Evolutionary conservation across 495 filamentous ascomycete genomes (phyloP).

Genomic region (Aspergillus egyptiacus): DNA sequence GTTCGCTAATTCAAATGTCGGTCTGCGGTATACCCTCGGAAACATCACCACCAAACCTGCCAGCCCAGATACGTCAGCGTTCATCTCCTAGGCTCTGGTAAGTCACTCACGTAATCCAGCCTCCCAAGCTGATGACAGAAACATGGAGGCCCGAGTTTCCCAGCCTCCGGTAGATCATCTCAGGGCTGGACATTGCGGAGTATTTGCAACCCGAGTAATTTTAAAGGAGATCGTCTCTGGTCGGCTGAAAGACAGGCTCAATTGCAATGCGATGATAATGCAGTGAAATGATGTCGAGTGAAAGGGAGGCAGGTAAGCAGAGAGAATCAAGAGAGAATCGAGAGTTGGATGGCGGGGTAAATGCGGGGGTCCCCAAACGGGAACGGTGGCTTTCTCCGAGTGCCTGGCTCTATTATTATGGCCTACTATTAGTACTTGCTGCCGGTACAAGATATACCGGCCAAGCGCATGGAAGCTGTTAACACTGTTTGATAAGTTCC

Average conservation of each 20-base stretch:
- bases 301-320: background rate
- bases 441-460: too few relatives aligned
- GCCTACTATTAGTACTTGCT: too few relatives aligned
- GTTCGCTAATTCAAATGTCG: background rate
- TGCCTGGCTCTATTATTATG: too few relatives aligned
- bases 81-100: background rate
- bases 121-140: slow-evolving; percentile 60
- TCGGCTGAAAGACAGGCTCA: too few relatives aligned
- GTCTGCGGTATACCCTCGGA: slow-evolving; percentile 13
- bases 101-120: slow-evolving; percentile 43
- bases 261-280: background rate
- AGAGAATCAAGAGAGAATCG: background rate
- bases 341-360: background rate
- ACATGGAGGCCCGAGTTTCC: slow-evolving; percentile 65
- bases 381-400: background rate
- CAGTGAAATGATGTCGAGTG: background rate
- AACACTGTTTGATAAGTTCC: too few relatives aligned
- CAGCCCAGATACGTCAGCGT: background rate
- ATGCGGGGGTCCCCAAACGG: background rate
- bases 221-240: too few relatives aligned
- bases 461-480: too few relatives aligned
- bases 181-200: slow-evolving; percentile 13
- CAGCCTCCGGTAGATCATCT: slow-evolving; percentile 65
- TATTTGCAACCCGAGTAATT: too few relatives aligned
- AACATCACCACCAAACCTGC: slow-evolving; percentile 22